Conservation (phyloP, 78 protist species). For the Thecamonas trahens region DNA sequence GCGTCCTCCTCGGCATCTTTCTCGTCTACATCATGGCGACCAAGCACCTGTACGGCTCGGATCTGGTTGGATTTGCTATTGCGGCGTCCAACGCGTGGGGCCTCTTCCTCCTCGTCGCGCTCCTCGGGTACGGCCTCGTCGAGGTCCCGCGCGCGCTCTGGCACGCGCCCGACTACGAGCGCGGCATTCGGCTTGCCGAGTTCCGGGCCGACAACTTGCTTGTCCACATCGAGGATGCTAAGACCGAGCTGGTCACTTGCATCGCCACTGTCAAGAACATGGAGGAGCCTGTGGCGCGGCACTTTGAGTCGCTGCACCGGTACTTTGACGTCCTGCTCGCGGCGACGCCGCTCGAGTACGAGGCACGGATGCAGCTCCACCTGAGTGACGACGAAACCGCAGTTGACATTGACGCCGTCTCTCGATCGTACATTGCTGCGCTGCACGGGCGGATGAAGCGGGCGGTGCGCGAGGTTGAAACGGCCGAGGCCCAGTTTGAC, state of each 20-base stretch:
- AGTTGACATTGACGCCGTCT: slow-evolving; percentile 18
- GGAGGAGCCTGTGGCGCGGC: background rate
- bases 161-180: slow-evolving; percentile 7
- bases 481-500: slow-evolving; percentile 25
- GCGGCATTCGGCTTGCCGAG: slow-evolving; percentile 21
- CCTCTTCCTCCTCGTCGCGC: slow-evolving; percentile 23
- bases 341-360: background rate
- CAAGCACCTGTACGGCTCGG: slow-evolving; percentile 19
- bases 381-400: slow-evolving; percentile 2
- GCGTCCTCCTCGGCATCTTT: slow-evolving; percentile 21
- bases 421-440: slow-evolving; percentile 9
- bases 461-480: background rate
- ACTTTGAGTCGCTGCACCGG: background rate
- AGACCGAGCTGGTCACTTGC: slow-evolving; percentile 14
- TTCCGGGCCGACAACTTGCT: slow-evolving; percentile 16
- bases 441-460: slow-evolving; percentile 20
- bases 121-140: slow-evolving; percentile 65
- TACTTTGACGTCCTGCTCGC: background rate
- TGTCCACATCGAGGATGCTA: slow-evolving; percentile 24
- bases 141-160: slow-evolving; percentile 50
- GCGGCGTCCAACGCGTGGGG: slow-evolving; percentile 70
- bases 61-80: slow-evolving; percentile 48
- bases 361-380: background rate
- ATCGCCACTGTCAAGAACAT: slow-evolving; percentile 10
- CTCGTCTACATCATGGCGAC: slow-evolving; percentile 35